Percentiles rank a stretch among this genome's conserved stretches.
These are phyloP conservation scores for Ophiorrhiza pumila DNA, from an alignment of 257 asterid genomes.

Conservation along the genomic window DNA sequence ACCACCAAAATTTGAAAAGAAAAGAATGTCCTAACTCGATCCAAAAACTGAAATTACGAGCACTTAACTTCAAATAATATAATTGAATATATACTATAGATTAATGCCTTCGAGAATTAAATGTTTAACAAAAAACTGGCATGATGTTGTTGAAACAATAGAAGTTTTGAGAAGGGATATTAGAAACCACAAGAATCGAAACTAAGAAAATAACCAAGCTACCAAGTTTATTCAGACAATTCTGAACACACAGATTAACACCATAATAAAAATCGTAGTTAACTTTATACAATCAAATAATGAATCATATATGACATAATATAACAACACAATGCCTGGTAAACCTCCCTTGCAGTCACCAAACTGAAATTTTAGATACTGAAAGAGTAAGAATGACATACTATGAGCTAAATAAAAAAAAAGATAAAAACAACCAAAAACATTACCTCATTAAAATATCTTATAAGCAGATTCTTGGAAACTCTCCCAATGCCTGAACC, in stretches of 20 bases:
- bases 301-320: background rate
- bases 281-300: background rate
- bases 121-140: background rate
- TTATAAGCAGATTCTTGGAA: slow-evolving; percentile 74
- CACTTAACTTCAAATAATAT: too few species aligned
- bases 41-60: too few species aligned
- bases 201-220: background rate
- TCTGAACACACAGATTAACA: background rate
- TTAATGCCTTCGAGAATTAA: background rate
- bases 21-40: too few species aligned
- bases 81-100: too few species aligned
- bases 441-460: slow-evolving; percentile 81
- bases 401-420: background rate
- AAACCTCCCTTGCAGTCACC: background rate
- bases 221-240: too few species aligned
- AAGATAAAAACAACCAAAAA: background rate
- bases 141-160: background rate
- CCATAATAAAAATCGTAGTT: background rate
- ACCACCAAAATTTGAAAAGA: too few species aligned
- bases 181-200: background rate
- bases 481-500: slow-evolving; percentile 96
- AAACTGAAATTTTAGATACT: background rate
- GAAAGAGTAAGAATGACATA: background rate
- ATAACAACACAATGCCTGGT: background rate
- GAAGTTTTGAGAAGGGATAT: background rate